Conservation (phyloP, 2,329 filamentous ascomycete species). For the Paramyrothecium roridum region DNA sequence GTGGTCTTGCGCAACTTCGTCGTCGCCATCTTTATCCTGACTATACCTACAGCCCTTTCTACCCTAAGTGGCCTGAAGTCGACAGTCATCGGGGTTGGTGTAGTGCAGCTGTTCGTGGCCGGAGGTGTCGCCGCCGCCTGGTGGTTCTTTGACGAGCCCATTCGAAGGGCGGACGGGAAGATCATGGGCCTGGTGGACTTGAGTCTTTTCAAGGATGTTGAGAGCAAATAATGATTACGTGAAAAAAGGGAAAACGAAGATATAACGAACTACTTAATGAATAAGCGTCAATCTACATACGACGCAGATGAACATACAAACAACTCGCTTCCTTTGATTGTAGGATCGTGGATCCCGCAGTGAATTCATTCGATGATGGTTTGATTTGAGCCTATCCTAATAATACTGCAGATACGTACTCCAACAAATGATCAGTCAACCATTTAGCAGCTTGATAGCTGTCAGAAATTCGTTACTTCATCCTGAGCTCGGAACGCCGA, state of each 20-base stretch:
- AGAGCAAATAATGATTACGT: background rate
- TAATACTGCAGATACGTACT: background rate
- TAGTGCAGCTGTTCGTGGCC: constrained; percentile 37
- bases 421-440: no score
- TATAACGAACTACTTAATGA: background rate
- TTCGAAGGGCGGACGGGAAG: constrained; percentile 41
- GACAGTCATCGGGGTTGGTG: constrained; percentile 36
- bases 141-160: constrained; percentile 37
- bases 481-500: background rate
- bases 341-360: no score
- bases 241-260: background rate
- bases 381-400: background rate
- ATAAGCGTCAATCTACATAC: background rate
- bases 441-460: background rate
- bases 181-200: constrained; percentile 45
- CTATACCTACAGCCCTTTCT: constrained; percentile 33
- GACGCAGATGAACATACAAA: background rate
- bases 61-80: constrained; percentile 30
- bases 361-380: background rate
- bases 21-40: constrained; percentile 40
- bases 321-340: no score
- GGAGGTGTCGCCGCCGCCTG: constrained; percentile 29
- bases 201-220: constrained; percentile 16
- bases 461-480: background rate
- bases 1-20: constrained; percentile 35